Conservation (phyloP, 2,329 filamentous ascomycete species). For the Pseudogymnoascus sp. region DNA sequence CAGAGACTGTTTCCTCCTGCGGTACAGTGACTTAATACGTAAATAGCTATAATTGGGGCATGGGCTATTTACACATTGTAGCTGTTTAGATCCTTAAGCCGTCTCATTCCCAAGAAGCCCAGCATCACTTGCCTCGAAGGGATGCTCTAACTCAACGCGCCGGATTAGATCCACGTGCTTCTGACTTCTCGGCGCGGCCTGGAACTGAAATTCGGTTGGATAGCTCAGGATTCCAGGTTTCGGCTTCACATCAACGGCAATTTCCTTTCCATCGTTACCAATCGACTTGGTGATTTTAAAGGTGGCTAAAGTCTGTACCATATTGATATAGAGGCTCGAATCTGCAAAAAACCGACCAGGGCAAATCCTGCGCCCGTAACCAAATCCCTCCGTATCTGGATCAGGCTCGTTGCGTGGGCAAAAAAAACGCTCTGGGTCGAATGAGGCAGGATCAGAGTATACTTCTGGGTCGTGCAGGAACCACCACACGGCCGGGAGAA, state of each 20-base stretch:
- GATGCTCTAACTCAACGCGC: not conserved
- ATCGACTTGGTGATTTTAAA: slow-evolving; percentile 27
- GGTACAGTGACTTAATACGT: not conserved
- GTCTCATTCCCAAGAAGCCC: not conserved
- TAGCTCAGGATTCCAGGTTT: slow-evolving; percentile 6
- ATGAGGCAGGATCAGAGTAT: slow-evolving; percentile 35
- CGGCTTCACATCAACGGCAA: slow-evolving; percentile 13
- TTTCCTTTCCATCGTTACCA: slow-evolving; percentile 29
- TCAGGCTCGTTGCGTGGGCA: slow-evolving; percentile 36
- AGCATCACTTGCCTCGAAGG: not conserved
- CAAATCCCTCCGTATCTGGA: slow-evolving; percentile 40
- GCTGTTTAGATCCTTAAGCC: not conserved
- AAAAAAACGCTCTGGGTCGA: slow-evolving; percentile 37
- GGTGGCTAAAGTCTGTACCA: slow-evolving; percentile 31
- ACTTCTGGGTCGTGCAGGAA: slow-evolving; percentile 24
- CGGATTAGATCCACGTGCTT: slow-evolving; percentile 4
- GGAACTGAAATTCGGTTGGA: not conserved
- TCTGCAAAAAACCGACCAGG: slow-evolving; percentile 43
- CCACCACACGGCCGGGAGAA: slow-evolving; percentile 5
- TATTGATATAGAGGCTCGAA: slow-evolving; percentile 28
- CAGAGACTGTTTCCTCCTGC: not conserved
- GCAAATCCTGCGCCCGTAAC: slow-evolving; percentile 44
- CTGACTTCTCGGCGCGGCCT: slow-evolving; percentile 1
- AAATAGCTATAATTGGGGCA: not conserved
- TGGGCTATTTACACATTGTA: not conserved